A percentile compares a stretch with the other conserved stretches of the same genome.
These are phyloP conservation scores for Cryptococcus hybrid DNA, from an alignment of 1,284 basidiomycete species.

Conservation along the genomic window DNA sequence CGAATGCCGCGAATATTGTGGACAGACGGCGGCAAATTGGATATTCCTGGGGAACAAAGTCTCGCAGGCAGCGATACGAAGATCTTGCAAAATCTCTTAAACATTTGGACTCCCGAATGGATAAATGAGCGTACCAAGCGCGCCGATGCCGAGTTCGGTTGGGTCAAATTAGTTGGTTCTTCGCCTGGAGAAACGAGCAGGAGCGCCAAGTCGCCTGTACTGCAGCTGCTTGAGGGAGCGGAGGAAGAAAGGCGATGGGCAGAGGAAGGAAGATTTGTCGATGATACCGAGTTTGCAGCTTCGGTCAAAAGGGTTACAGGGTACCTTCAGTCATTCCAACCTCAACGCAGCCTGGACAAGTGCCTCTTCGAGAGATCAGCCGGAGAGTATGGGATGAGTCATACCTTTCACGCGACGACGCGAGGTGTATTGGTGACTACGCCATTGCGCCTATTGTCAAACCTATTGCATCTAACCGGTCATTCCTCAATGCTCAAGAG, in stretches of 20 bases:
- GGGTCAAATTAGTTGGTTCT: conserved; percentile 61
- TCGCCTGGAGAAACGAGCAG: conserved; percentile 54
- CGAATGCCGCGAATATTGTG: conserved; percentile 74
- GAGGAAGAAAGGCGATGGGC: conserved; percentile 5
- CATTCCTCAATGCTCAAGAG: conserved; percentile 71
- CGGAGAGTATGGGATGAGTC: conserved; percentile 66
- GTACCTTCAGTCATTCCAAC: conserved; percentile 48
- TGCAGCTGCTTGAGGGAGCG: conserved; percentile 16
- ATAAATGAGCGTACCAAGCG: conserved; percentile 67
- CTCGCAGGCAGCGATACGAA: conserved; percentile 60
- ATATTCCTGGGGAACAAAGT: conserved; percentile 61
- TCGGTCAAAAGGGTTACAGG: conserved; percentile 38
- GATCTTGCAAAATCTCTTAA: conserved; percentile 71
- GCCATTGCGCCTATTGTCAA: conserved; percentile 82
- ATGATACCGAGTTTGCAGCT: conserved; percentile 55
- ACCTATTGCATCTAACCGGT: conserved; percentile 70
- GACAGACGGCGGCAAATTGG: conserved; percentile 71
- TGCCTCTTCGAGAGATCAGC: conserved; percentile 57
- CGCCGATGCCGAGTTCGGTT: conserved; percentile 60
- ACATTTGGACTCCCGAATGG: conserved; percentile 86
- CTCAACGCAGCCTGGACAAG: conserved; percentile 1
- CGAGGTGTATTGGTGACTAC: conserved; percentile 78
- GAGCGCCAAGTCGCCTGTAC: neutral
- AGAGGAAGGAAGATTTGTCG: conserved; percentile 11
- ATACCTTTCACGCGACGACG: conserved; percentile 71